Evolutionary conservation across 306 rosid species (phyloP).

Genomic region (Hippophae rhamnoides): DNA sequence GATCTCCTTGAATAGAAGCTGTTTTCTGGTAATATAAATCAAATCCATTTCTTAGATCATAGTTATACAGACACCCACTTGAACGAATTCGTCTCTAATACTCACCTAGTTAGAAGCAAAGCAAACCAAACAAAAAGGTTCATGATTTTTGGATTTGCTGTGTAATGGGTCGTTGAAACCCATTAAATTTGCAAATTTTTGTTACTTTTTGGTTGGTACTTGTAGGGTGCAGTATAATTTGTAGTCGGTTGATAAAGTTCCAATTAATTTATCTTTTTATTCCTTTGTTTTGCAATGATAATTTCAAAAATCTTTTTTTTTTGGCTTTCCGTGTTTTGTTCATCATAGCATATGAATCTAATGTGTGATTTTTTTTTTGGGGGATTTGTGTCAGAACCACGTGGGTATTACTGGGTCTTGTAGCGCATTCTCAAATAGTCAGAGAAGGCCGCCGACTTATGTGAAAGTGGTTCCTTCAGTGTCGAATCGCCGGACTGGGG

Average conservation of each 20-base stretch:
- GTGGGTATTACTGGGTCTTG: conserved; percentile 28
- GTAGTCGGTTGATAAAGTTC: conserved; percentile 6
- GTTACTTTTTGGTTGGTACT: background rate
- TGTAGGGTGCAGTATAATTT: conserved; percentile 2
- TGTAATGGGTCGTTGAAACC: conserved; percentile 17
- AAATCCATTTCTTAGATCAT: conserved; percentile 19
- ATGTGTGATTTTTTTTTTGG: background rate
- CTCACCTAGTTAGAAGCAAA: background rate
- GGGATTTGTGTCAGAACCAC: conserved; percentile 29
- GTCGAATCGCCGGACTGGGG: conserved; percentile 39
- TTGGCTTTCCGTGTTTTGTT: conserved; percentile 3
- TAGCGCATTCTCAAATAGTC: conserved; percentile 25
- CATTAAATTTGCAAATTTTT: conserved; percentile 8
- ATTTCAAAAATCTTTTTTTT: background rate
- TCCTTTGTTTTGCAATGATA: background rate
- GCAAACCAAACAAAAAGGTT: no score
- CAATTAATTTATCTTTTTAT: conserved; percentile 8
- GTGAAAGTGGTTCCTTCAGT: conserved; percentile 38
- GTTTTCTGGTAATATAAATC: conserved; percentile 41
- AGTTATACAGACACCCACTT: conserved; percentile 11
- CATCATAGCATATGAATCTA: conserved; percentile 7
- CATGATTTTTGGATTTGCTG: conserved; percentile 2
- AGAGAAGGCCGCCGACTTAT: conserved; percentile 25
- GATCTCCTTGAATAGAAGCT: conserved; percentile 40
- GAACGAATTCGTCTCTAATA: background rate